phyloP scores from a whole-genome alignment of 371 early-diverging fungal species.

The Mucor ambiguus region DNA sequence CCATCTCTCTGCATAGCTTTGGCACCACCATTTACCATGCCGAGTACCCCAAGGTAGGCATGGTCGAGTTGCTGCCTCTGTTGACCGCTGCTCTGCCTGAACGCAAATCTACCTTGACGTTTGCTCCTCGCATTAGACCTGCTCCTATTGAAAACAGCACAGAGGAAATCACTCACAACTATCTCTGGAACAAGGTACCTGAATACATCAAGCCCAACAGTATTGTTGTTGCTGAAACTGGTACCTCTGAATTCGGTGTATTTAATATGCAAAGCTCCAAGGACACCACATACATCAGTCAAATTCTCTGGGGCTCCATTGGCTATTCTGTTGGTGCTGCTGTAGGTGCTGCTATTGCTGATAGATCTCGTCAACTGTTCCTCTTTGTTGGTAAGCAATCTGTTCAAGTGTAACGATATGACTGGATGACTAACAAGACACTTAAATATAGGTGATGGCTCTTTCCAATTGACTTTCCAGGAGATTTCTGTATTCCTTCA shows the following conservation, averaged over 20 bases:
- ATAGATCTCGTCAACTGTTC: slow-evolving; percentile 29
- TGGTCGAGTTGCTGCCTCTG: slow-evolving; percentile 36
- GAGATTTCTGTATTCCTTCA: slow-evolving; percentile 53
- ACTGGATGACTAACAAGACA: background rate
- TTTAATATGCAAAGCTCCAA: slow-evolving; percentile 39
- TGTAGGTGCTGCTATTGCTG: slow-evolving; percentile 43
- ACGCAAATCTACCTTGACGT: slow-evolving; percentile 5
- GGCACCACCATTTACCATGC: slow-evolving; percentile 37
- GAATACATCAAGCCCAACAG: slow-evolving; percentile 34
- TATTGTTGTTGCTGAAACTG: slow-evolving; percentile 54
- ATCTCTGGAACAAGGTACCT: slow-evolving; percentile 46
- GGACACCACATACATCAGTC: slow-evolving; percentile 36
- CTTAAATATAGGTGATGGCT: slow-evolving; percentile 45
- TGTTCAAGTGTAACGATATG: no score
- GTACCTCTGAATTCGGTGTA: slow-evolving; percentile 50
- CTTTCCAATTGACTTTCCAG: slow-evolving; percentile 53
- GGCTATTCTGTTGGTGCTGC: slow-evolving; percentile 45
- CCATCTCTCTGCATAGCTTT: slow-evolving; percentile 44
- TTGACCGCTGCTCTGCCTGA: slow-evolving; percentile 33
- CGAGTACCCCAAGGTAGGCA: slow-evolving; percentile 41
- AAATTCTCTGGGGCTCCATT: slow-evolving; percentile 50
- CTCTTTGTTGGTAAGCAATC: slow-evolving; percentile 44
- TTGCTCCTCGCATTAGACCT: slow-evolving; percentile 25
- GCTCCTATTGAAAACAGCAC: slow-evolving; percentile 19
- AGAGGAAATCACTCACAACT: slow-evolving; percentile 35